These are phyloP conservation scores for Cladochytrium replicatum DNA, from an alignment of 192 early-diverging fungal genomes.

Conservation along the genomic window DNA sequence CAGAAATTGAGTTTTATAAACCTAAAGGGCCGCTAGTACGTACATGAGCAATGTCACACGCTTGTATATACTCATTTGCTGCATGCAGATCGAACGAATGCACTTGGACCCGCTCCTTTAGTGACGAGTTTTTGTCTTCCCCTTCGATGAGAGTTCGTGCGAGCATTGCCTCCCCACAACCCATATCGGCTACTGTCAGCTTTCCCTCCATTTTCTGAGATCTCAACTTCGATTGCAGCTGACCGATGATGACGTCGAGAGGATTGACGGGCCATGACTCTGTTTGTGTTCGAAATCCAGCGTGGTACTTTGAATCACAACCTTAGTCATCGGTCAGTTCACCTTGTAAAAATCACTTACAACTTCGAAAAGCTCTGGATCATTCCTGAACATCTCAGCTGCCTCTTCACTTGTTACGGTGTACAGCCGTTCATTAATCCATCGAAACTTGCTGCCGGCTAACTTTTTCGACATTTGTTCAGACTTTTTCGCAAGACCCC, in stretches of 20 bases:
- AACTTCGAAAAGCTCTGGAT: slow-evolving; percentile 85
- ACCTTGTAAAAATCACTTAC: slow-evolving; percentile 20
- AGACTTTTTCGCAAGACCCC: not conserved
- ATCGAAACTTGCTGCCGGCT: slow-evolving; percentile 38
- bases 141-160: slow-evolving; percentile 51
- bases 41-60: slow-evolving; percentile 86
- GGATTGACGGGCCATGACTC: slow-evolving; percentile 91
- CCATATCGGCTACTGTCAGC: slow-evolving; percentile 72
- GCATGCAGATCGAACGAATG: slow-evolving; percentile 86
- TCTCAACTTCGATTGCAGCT: slow-evolving; percentile 31
- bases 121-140: slow-evolving; percentile 33
- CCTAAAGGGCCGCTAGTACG: slow-evolving; percentile 1
- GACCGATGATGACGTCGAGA: slow-evolving; percentile 68
- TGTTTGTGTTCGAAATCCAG: slow-evolving; percentile 85
- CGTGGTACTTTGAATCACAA: slow-evolving; percentile 58
- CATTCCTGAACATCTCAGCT: slow-evolving; percentile 63
- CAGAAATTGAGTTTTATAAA: slow-evolving; percentile 3
- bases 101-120: slow-evolving; percentile 24
- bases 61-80: slow-evolving; percentile 65
- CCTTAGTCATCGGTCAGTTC: not conserved
- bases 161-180: slow-evolving; percentile 92
- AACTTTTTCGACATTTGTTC: not conserved
- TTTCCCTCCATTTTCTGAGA: slow-evolving; percentile 3
- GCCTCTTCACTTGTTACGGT: slow-evolving; percentile 69
- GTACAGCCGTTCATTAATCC: slow-evolving; percentile 94